A percentile compares a stretch with the other conserved stretches of the same genome.
These are phyloP conservation scores for Cryptococcus wingfieldii DNA, from an alignment of 1,284 basidiomycete genomes.

Conservation along the genomic window DNA sequence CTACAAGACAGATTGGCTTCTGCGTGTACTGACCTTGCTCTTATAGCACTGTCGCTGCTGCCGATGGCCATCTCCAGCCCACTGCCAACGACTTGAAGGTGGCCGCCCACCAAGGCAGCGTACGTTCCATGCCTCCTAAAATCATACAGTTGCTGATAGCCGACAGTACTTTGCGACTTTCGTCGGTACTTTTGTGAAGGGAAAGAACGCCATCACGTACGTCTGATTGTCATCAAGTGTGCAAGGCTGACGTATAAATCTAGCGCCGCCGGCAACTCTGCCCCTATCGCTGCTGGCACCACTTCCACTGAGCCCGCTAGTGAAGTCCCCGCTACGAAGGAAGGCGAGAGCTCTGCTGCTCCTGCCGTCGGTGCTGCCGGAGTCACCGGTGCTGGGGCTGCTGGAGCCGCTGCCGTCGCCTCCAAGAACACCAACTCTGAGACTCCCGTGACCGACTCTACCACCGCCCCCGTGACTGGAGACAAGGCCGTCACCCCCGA, in stretches of 20 bases:
- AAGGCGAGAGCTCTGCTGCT: too few relatives aligned
- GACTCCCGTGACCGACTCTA: too few relatives aligned
- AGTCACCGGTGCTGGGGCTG: too few relatives aligned
- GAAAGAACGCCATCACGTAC: conserved; percentile 17
- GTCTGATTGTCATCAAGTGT: background rate
- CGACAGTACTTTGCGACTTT: conserved; percentile 36
- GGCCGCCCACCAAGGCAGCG: conserved; percentile 59
- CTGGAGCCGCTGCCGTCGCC: too few relatives aligned
- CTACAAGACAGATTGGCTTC: too few relatives aligned
- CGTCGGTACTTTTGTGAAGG: conserved; percentile 34
- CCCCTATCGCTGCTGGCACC: background rate
- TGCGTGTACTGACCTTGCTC: too few relatives aligned
- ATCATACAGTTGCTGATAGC: background rate
- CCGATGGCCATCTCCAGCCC: conserved; percentile 63
- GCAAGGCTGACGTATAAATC: background rate
- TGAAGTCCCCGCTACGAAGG: too few relatives aligned
- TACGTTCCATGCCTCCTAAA: conserved; percentile 14
- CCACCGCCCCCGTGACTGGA: too few relatives aligned
- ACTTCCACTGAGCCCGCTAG: background rate
- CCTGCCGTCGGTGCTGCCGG: too few relatives aligned
- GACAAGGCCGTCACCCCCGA: too few relatives aligned
- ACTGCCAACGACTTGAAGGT: conserved; percentile 61
- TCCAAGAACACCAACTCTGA: too few relatives aligned
- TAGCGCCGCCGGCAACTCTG: background rate
- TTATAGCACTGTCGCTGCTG: conserved; percentile 55